Evolutionary conservation across 768 basidiomycete species (phyloP).

Genomic region (Naganishia onofrii): DNA sequence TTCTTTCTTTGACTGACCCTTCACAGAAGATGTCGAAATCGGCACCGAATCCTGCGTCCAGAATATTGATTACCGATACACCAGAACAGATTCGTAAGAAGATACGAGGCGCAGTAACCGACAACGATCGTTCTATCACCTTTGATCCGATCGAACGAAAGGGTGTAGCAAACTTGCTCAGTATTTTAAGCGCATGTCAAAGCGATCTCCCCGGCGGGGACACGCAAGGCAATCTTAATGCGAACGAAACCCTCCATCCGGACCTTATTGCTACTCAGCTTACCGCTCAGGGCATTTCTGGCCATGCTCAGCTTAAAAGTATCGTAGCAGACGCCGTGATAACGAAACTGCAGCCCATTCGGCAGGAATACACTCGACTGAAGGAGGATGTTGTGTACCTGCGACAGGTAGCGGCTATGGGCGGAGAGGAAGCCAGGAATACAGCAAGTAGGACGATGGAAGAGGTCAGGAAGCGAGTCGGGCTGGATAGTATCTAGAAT

Average conservation of each 20-base stretch:
- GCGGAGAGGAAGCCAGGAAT: constrained; percentile 64
- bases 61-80: constrained; percentile 80
- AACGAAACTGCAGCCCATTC: constrained; percentile 63
- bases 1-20: constrained; percentile 83
- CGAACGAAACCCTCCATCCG: constrained; percentile 22
- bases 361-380: constrained; percentile 68
- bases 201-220: not conserved
- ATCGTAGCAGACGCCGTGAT: constrained; percentile 74
- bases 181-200: constrained; percentile 71
- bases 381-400: constrained; percentile 64
- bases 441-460: constrained; percentile 65
- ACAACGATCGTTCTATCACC: constrained; percentile 66
- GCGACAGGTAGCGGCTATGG: constrained; percentile 62
- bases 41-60: constrained; percentile 69
- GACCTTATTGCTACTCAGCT: constrained; percentile 22
- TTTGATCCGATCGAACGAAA: constrained; percentile 79
- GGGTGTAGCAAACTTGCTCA: constrained; percentile 76
- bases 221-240: constrained; percentile 55
- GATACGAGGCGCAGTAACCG: constrained; percentile 78
- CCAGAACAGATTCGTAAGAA: constrained; percentile 64
- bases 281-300: constrained; percentile 51
- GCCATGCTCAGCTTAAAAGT: constrained; percentile 68
- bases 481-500: constrained; percentile 54
- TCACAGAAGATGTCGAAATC: constrained; percentile 95
- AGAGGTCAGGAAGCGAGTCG: constrained; percentile 68